Evolutionary conservation across 148 eudicot species (phyloP), one percentile per base, ranked within the genome.

Genomic region (Dysphania ambrosioides): DNA sequence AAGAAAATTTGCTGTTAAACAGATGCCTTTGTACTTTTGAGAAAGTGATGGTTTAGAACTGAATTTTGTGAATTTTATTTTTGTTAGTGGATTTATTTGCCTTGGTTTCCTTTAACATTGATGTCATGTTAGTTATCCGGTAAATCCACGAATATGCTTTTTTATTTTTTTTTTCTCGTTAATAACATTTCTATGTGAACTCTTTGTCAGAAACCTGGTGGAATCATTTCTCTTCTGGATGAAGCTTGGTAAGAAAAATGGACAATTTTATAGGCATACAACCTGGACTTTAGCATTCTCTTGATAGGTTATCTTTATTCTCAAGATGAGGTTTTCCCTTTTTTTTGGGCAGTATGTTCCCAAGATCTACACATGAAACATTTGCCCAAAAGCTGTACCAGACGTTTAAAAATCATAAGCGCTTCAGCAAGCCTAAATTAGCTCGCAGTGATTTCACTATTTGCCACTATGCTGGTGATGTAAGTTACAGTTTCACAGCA

Each of bases 241-340:
- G 97, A 96, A 89, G 97, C 97, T 75, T 96, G 99, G 99, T 96
- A 85, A 88, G 97, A 76, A 30, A 51, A n/a, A n/a, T n/a, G n/a
- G 55, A 36, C 72, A 26, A 69, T 72, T 55, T 38, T 31, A 51
- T 38, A 36, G 34, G 18, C 66, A 18, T 68, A 44, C 1, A 71
- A 32, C 30, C 40, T 40, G 1, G n/a, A 35, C 60, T 67, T 79
- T 31, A 32, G 59, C 26, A 63, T 62, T 26, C 18, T 74, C 42
- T 57, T 71, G 24, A 55, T 79, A 63, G 24, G 21, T 24, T 55
- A 41, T 74, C 47, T 71, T 75, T 18, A 30, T 67, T 72, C 36
- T 73, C 18, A 15, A 73, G 59, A n/a, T 85, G 79, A 71, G 5
- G 5, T 44, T 2, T 68, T 32, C 41, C 15, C n/a, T n/a, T n/a